Conservation (phyloP, 163 green algal species). For the Chlamydomonas reinhardtii region DNA sequence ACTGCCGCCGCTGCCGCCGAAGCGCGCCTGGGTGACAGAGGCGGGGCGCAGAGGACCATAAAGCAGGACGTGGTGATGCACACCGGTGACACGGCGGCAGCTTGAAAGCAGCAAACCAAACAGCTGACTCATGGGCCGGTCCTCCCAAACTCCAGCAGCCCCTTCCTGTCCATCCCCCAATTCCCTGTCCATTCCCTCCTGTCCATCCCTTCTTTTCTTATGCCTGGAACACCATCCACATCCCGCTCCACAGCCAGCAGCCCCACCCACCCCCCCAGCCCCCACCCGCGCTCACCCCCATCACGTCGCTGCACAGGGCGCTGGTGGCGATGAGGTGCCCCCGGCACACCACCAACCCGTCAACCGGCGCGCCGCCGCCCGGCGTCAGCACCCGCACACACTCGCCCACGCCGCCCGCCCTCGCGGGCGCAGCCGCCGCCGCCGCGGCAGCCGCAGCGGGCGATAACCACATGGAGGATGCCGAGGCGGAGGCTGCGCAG, state of each 20-base stretch:
- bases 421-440: not conserved
- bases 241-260: no score
- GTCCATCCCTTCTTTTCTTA: no score
- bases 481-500: no score
- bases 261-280: not conserved
- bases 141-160: no score
- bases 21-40: constrained; percentile 20
- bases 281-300: constrained; percentile 9
- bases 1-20: constrained; percentile 42
- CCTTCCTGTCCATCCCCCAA: no score
- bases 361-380: not conserved
- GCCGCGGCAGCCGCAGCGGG: not conserved
- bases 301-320: constrained; percentile 28
- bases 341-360: constrained; percentile 27
- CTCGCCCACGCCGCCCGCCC: constrained; percentile 10
- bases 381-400: not conserved
- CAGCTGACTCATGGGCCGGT: no score
- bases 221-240: no score
- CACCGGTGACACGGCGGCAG: no score
- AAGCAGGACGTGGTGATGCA: no score
- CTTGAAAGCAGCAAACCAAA: no score
- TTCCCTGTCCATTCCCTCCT: no score
- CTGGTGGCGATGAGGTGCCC: not conserved
- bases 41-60: no score
- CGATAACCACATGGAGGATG: not conserved